Evolutionary conservation across 495 filamentous ascomycete genomes (phyloP), one percentile per base, ranked within the genome.

Genomic region (Aspergillus hancockii): DNA sequence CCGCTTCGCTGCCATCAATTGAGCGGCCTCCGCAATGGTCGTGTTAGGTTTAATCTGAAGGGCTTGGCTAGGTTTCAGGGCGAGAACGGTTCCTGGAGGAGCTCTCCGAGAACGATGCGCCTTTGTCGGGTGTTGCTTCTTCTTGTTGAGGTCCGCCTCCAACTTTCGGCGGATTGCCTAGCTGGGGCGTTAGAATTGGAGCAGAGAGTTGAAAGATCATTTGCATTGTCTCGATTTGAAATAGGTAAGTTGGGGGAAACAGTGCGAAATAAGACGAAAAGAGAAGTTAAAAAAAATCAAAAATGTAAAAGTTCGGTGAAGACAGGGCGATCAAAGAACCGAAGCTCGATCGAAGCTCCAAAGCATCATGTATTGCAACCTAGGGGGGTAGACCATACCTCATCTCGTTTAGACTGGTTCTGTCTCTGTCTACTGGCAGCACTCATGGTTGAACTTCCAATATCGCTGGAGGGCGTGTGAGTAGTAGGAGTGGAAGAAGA

Each of bases 1-100:
- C 57, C 94, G 83, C 82, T 99, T 99, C 30, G 94, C 94, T 30
- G 94, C 94, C 94, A 99, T 99, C 70, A 99, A 80, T 78, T 99
- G 95, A 31, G 94, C 93, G 36, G 94, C 94, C 73, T 98, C 94
- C 46, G 95, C 89, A 57, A 99, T 94, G 52, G 90, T 97, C 22
- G 92, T 96, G 53, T 82, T 80, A 50, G 94, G 95, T 78, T 99
- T 99, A 74, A 99, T 98, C 75, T 99, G 94, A 4, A 99, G 88
- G 31, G 94, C 94, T 64, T 90, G 91, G 67, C 92, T 97, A 28
- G 94, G 94, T 67, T 93, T 93, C 52, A 99, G 83, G 63, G 94
- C 90, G 58, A 98, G 88, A 51, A 99, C 94, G 55, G 93, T 95
- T 61, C 94, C 94, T 6, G 94, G 95, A 49, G 95, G 92, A 58